phyloP scores from a whole-genome alignment of 495 filamentous ascomycete species.

The Penicillium daleae region DNA sequence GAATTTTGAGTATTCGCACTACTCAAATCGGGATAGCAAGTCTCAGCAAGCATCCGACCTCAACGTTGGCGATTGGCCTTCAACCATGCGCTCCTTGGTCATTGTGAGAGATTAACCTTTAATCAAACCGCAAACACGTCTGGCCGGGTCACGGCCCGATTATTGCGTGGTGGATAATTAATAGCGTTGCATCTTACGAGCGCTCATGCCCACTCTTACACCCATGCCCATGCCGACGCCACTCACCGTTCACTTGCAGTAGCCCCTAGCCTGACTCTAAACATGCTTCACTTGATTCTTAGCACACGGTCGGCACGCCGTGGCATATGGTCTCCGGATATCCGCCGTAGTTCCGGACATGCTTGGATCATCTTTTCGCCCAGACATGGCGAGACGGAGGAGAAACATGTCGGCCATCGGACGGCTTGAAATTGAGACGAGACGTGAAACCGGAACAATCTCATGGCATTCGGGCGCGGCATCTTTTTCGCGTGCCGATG shows the following conservation, averaged over 20 bases:
- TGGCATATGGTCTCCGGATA: neutral
- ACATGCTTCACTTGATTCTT: neutral
- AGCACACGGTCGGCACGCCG: conserved; percentile 7
- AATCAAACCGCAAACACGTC: neutral
- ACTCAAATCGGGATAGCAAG: neutral
- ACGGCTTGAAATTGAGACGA: neutral
- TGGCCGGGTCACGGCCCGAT: conserved; percentile 5
- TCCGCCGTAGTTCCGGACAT: neutral
- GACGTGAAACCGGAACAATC: neutral
- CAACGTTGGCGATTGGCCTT: neutral
- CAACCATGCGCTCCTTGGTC: neutral
- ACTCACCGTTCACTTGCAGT: neutral
- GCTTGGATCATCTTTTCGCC: neutral
- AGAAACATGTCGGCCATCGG: neutral
- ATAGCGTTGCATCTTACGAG: neutral
- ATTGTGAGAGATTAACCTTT: neutral
- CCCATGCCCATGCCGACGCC: conserved; percentile 3
- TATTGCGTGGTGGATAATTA: conserved; percentile 9
- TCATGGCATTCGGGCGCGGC: neutral
- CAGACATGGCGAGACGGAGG: neutral
- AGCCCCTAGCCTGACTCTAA: neutral
- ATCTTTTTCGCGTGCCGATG: neutral
- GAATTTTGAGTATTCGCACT: neutral
- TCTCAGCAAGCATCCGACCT: neutral
- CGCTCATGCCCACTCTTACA: neutral